A percentile compares a stretch with the other conserved stretches of the same genome.
phyloP scores from a whole-genome alignment of 1,139 yeast genomes.

The Geotrichum europaeum region DNA sequence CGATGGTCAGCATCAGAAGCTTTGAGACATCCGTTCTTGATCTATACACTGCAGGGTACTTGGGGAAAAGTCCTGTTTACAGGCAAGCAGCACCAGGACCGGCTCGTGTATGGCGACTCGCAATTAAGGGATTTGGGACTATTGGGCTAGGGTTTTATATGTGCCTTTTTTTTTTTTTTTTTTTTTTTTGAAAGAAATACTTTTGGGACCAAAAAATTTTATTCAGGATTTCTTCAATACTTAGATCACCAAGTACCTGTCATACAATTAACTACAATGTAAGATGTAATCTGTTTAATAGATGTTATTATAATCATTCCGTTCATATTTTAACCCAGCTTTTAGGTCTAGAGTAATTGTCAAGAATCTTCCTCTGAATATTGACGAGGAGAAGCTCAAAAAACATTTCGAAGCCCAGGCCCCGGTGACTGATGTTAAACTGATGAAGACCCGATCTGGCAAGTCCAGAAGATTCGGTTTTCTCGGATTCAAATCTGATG shows the following conservation, averaged over 20 bases:
- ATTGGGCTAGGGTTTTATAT: conserved; percentile 12
- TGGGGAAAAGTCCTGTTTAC: conserved; percentile 20
- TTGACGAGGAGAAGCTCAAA: conserved; percentile 67
- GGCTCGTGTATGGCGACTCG: conserved; percentile 2
- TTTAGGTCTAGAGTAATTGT: conserved; percentile 82
- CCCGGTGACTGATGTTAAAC: conserved; percentile 75
- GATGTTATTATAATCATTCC: not conserved
- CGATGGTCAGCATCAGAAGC: conserved; percentile 77
- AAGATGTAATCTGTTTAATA: not conserved
- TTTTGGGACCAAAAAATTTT: not conserved
- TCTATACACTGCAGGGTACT: conserved; percentile 18
- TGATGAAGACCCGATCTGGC: conserved; percentile 75
- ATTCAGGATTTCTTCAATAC: not conserved
- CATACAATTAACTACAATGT: not conserved
- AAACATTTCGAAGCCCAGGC: conserved; percentile 48
- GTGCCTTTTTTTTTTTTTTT: conserved; percentile 4
- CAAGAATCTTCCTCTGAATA: conserved; percentile 82
- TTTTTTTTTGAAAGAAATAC: not conserved
- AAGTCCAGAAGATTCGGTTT: conserved; percentile 91
- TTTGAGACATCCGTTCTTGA: conserved; percentile 48
- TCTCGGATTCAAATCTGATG: conserved; percentile 67
- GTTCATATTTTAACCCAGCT: not conserved
- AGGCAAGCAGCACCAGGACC: not conserved
- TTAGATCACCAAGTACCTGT: not conserved
- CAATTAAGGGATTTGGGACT: conserved; percentile 10